Percentiles rank a stretch among this genome's conserved stretches.
These are phyloP conservation scores for Magnusiomyces clavatus DNA, from an alignment of 1,139 yeast genomes.

Conservation along the genomic window DNA sequence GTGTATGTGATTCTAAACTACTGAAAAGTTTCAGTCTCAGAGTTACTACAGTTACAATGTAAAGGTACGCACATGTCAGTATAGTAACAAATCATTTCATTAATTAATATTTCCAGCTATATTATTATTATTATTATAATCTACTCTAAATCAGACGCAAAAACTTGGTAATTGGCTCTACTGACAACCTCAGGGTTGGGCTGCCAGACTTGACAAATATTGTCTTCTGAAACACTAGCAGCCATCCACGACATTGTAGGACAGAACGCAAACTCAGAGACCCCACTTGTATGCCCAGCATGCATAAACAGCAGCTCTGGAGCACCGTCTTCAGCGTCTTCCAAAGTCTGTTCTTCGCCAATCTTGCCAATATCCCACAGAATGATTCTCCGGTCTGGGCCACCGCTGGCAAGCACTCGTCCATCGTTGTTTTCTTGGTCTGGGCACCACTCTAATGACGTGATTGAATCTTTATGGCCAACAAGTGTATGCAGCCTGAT, in stretches of 20 bases:
- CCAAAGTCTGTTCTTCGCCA: conserved; percentile 36
- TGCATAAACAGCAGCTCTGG: conserved; percentile 46
- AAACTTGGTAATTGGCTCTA: conserved; percentile 6
- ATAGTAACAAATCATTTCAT: neutral
- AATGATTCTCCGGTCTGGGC: conserved; percentile 66
- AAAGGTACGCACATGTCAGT: too few species aligned
- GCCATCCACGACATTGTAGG: conserved; percentile 59
- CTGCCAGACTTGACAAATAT: conserved; percentile 79
- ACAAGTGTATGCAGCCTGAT: conserved; percentile 30
- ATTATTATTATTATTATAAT: neutral
- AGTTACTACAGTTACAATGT: too few species aligned
- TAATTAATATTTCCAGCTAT: neutral
- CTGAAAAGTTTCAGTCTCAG: too few species aligned
- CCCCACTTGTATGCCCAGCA: conserved; percentile 84
- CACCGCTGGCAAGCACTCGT: conserved; percentile 57
- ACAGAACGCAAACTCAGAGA: conserved; percentile 82
- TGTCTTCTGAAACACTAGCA: conserved; percentile 80
- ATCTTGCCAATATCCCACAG: conserved; percentile 55
- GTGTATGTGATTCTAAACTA: too few species aligned
- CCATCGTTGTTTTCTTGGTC: conserved; percentile 32
- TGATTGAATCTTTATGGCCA: conserved; percentile 57
- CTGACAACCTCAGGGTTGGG: conserved; percentile 13
- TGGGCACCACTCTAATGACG: conserved; percentile 78
- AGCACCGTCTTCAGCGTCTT: conserved; percentile 38
- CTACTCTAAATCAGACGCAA: conserved; percentile 11